phyloP scores from a whole-genome alignment of 2,329 filamentous ascomycete species.

The Diaporthe australafricana region DNA sequence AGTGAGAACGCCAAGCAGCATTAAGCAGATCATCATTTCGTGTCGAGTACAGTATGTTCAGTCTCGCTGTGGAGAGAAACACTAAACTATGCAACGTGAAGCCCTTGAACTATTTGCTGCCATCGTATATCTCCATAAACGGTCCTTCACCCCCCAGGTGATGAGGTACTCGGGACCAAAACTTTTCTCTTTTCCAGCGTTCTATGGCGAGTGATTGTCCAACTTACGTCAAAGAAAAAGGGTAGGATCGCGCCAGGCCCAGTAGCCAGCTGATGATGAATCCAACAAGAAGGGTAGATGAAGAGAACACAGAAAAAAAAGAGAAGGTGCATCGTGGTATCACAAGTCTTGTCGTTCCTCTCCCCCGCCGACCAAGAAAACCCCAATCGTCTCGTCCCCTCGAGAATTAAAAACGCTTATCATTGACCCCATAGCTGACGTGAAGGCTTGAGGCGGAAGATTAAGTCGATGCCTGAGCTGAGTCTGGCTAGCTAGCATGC shows the following conservation, averaged over 20 bases:
- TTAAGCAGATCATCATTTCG: slow-evolving; percentile 33
- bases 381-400: slow-evolving; percentile 29
- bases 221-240: slow-evolving; percentile 8
- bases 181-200: slow-evolving; percentile 12
- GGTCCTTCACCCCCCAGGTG: background rate
- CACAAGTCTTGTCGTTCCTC: slow-evolving; percentile 33
- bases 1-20: background rate
- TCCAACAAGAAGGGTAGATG: slow-evolving; percentile 9
- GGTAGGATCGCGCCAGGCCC: slow-evolving; percentile 29
- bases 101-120: slow-evolving; percentile 17
- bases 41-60: slow-evolving; percentile 24
- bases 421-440: slow-evolving; percentile 33
- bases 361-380: slow-evolving; percentile 13
- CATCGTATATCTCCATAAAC: slow-evolving; percentile 1
- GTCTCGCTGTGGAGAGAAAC: slow-evolving; percentile 5
- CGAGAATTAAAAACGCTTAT: slow-evolving; percentile 32
- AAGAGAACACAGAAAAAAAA: slow-evolving; percentile 8
- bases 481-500: background rate
- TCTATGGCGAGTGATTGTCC: slow-evolving; percentile 15
- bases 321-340: slow-evolving; percentile 36
- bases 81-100: slow-evolving; percentile 35
- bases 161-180: background rate
- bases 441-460: slow-evolving; percentile 25
- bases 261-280: slow-evolving; percentile 22
- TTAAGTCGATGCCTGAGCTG: slow-evolving; percentile 21